phyloP scores from a whole-genome alignment of 345 rosid genomes.

The Tarenaya hassleriana region DNA sequence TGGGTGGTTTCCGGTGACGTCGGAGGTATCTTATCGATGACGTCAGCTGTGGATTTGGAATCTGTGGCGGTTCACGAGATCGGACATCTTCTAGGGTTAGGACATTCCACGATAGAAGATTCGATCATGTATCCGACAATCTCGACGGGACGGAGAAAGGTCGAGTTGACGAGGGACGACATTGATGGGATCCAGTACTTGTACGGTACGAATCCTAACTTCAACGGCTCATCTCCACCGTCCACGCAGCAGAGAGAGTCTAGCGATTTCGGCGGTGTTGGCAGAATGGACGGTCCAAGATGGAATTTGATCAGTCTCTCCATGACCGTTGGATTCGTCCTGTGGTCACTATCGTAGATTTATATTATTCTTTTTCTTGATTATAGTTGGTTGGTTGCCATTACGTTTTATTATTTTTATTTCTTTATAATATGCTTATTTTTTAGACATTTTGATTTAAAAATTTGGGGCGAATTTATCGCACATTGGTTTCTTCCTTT shows the following conservation, averaged over 20 bases:
- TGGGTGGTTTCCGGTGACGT: conserved; percentile 61
- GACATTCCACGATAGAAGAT: conserved; percentile 72
- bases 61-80: conserved; percentile 95
- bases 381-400: conserved; percentile 10
- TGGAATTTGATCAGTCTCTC: conserved; percentile 23
- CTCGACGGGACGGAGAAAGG: conserved; percentile 52
- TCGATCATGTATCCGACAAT: conserved; percentile 87
- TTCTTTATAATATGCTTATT: neutral
- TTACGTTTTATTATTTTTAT: conserved; percentile 11
- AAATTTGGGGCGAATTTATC: no score
- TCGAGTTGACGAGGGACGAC: conserved; percentile 55
- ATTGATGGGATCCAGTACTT: conserved; percentile 56
- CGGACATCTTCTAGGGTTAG: conserved; percentile 87
- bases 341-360: conserved; percentile 23
- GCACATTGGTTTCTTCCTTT: no score
- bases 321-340: conserved; percentile 34
- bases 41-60: conserved; percentile 69
- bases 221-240: conserved; percentile 39
- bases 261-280: conserved; percentile 27
- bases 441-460: no score
- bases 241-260: conserved; percentile 44
- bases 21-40: conserved; percentile 19
- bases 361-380: neutral
- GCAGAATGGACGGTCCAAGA: conserved; percentile 14
- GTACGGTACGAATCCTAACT: conserved; percentile 80